Conservation (phyloP, 306 rosid genomes). For the Albizia julibrissin region DNA sequence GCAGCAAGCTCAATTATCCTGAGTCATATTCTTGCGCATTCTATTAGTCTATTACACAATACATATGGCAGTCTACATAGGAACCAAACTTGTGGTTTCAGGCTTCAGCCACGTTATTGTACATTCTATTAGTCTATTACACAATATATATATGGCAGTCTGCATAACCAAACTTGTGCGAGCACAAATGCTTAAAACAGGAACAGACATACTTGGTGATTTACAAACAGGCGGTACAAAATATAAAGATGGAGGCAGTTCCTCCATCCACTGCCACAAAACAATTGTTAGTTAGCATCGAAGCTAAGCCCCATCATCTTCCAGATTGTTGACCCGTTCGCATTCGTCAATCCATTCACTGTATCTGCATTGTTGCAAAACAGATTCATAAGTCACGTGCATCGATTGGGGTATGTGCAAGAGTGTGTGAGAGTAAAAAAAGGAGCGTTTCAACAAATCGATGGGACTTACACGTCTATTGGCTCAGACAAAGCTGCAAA, state of each 20-base stretch:
- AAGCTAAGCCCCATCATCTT: slow-evolving; percentile 65
- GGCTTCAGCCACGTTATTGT: slow-evolving; percentile 14
- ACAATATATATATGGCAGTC: background rate
- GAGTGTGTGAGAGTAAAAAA: background rate
- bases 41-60: background rate
- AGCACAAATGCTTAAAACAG: slow-evolving; percentile 15
- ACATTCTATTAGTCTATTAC: slow-evolving; percentile 12
- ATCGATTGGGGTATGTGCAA: background rate
- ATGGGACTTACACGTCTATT: slow-evolving; percentile 77
- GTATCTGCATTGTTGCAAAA: slow-evolving; percentile 58
- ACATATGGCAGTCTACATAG: background rate
- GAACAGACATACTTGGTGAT: background rate
- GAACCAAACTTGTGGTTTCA: slow-evolving; percentile 24
- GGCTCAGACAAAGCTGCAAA: slow-evolving; percentile 85
- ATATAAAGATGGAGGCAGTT: slow-evolving; percentile 12
- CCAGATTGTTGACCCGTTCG: slow-evolving; percentile 75
- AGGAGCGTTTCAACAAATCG: slow-evolving; percentile 5
- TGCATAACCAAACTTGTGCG: slow-evolving; percentile 1
- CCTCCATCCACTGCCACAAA: slow-evolving; percentile 6
- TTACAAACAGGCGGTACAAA: slow-evolving; percentile 26
- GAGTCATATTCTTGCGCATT: slow-evolving; percentile 7
- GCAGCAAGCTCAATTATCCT: slow-evolving; percentile 18
- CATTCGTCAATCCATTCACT: slow-evolving; percentile 99
- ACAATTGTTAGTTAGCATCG: background rate
- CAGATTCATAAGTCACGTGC: slow-evolving; percentile 9